These are phyloP conservation scores for Ophiorrhiza pumila DNA, from an alignment of 257 asterid genomes.

Conservation along the genomic window DNA sequence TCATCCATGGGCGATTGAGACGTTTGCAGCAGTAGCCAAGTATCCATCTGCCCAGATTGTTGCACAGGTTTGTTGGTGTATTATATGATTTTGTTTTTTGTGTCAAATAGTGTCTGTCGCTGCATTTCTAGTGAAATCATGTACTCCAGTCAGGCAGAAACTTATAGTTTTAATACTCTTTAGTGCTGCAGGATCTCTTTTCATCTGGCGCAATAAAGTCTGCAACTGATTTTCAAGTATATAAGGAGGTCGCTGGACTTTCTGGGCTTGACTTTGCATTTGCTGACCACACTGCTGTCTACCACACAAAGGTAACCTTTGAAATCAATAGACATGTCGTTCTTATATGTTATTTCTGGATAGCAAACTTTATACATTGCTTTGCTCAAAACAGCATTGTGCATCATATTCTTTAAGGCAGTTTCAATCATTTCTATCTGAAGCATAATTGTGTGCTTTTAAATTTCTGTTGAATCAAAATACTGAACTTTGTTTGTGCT, in stretches of 20 bases:
- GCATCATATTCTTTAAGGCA: not conserved
- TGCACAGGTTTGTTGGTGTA: slow-evolving; percentile 48
- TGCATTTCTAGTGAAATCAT: not conserved
- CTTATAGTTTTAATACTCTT: slow-evolving; percentile 23
- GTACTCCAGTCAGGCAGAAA: slow-evolving; percentile 6
- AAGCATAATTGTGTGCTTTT: not conserved
- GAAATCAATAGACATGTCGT: no score
- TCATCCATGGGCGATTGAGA: slow-evolving; percentile 93
- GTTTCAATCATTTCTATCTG: not conserved
- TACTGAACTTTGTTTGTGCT: not conserved
- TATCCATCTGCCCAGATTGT: slow-evolving; percentile 85
- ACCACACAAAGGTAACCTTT: slow-evolving; percentile 81
- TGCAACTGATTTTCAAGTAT: slow-evolving; percentile 94
- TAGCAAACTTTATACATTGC: not conserved
- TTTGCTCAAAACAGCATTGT: not conserved
- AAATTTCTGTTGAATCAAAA: not conserved
- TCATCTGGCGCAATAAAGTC: slow-evolving; percentile 85
- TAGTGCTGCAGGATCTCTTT: slow-evolving; percentile 74
- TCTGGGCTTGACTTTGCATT: slow-evolving; percentile 98
- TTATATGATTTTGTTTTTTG: no score
- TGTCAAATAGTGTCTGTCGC: not conserved
- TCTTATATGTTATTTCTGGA: not conserved
- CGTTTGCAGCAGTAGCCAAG: slow-evolving; percentile 74
- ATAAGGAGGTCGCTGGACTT: slow-evolving; percentile 85
- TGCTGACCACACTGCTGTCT: slow-evolving; percentile 77